Percentiles rank a stretch among this genome's conserved stretches.
These are phyloP conservation scores for Phytophthora fragariae DNA, from an alignment of 352 stramenopile genomes.

Conservation along the genomic window DNA sequence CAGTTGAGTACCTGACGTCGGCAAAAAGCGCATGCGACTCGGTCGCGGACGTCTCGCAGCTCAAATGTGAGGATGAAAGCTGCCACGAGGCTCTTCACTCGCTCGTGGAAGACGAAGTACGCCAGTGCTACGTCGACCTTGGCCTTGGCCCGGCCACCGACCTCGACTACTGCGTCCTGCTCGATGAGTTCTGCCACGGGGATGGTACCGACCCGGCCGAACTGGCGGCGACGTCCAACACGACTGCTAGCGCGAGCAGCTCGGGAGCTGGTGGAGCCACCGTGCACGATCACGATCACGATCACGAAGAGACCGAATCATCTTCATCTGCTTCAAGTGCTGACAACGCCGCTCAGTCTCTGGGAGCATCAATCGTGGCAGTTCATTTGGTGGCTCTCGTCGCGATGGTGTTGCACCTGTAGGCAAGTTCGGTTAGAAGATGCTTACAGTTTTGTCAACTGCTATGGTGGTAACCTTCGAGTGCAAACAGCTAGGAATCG, in stretches of 20 bases:
- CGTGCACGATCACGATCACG: constrained; percentile 22
- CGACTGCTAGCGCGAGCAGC: constrained; percentile 26
- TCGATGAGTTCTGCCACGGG: constrained; percentile 55
- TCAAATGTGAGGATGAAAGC: constrained; percentile 45
- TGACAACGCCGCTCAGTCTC: constrained; percentile 12
- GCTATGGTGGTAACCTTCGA: background rate
- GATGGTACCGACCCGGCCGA: constrained; percentile 46
- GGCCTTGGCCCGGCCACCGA: constrained; percentile 37
- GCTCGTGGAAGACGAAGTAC: constrained; percentile 49
- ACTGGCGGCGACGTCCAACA: constrained; percentile 9
- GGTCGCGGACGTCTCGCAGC: constrained; percentile 45
- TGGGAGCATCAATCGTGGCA: constrained; percentile 5
- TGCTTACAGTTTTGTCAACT: background rate
- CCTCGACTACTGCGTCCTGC: constrained; percentile 47
- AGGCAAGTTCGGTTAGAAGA: background rate
- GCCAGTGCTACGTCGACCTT: constrained; percentile 45
- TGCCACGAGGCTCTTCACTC: constrained; percentile 52
- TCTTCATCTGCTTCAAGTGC: constrained; percentile 21
- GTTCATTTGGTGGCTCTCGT: constrained; percentile 20
- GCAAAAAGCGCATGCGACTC: constrained; percentile 47
- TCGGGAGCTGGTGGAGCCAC: constrained; percentile 15
- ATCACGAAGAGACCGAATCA: constrained; percentile 10
- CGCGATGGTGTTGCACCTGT: constrained; percentile 58
- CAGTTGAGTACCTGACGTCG: constrained; percentile 28
- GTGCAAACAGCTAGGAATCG: background rate